These are phyloP conservation scores for Selenicereus undatus DNA, from an alignment of 148 eudicot species.

Conservation along the genomic window DNA sequence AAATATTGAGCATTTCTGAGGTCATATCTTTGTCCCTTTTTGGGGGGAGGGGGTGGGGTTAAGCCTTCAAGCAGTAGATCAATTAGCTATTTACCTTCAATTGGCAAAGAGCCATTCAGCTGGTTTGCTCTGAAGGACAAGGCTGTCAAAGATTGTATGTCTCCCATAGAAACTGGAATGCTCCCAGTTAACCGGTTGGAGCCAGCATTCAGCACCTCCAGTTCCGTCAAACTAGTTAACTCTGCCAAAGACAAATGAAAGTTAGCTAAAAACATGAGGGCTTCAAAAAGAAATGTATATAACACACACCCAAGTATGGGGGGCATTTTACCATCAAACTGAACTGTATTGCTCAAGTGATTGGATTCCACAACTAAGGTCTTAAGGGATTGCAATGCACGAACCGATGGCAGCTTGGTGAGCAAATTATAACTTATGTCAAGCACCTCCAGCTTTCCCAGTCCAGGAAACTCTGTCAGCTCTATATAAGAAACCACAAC, in stretches of 20 bases:
- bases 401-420: slow-evolving; percentile 3
- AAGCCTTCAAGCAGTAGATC: background rate
- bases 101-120: background rate
- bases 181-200: background rate
- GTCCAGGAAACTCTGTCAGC: slow-evolving; percentile 5
- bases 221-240: slow-evolving; percentile 6
- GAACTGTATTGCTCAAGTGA: background rate
- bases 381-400: background rate
- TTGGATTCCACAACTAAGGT: background rate
- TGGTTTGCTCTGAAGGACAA: background rate
- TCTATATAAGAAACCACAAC: background rate
- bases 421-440: background rate
- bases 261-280: background rate
- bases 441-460: slow-evolving; percentile 12
- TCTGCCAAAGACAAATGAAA: background rate
- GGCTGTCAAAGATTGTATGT: background rate
- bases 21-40: too few relatives aligned
- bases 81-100: background rate
- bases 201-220: slow-evolving; percentile 5
- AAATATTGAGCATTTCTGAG: too few relatives aligned
- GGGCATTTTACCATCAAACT: slow-evolving; percentile 8
- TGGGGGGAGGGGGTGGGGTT: background rate
- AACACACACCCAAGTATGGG: background rate
- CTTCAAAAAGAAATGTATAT: background rate
- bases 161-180: background rate